Percentiles rank a stretch among this genome's conserved stretches.
phyloP scores from a whole-genome alignment of 2,329 filamentous ascomycete species.

The Aspergillus neoniger region DNA sequence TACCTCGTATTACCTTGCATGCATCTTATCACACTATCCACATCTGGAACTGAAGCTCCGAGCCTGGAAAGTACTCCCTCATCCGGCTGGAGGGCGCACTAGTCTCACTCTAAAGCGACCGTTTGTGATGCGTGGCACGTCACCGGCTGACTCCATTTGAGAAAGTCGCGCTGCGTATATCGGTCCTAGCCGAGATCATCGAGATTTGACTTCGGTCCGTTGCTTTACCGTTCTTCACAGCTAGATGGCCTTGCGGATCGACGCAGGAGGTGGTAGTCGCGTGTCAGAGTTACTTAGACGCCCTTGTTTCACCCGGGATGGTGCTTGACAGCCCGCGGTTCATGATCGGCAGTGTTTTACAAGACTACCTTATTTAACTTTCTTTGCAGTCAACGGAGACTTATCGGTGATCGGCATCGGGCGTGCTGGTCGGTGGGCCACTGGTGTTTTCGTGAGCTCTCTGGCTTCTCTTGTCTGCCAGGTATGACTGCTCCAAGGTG shows the following conservation, averaged over 20 bases:
- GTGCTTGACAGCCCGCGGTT: background rate
- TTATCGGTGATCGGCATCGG: background rate
- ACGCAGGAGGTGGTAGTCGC: background rate
- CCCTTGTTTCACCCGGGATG: background rate
- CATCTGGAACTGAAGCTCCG: background rate
- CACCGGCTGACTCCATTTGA: background rate
- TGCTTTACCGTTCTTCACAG: background rate
- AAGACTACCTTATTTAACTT: background rate
- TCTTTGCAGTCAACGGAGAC: background rate
- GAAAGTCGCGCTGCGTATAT: background rate
- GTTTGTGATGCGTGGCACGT: background rate
- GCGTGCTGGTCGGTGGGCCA: background rate
- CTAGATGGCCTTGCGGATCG: too few relatives aligned
- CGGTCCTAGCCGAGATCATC: background rate
- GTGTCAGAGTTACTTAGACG: background rate
- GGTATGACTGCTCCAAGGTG: too few relatives aligned
- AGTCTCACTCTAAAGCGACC: background rate
- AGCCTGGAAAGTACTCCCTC: background rate
- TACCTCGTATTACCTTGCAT: too few relatives aligned
- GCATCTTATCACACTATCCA: too few relatives aligned
- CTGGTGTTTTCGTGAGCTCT: background rate
- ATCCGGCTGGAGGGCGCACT: background rate
- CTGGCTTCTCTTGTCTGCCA: background rate
- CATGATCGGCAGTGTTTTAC: background rate
- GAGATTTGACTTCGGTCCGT: background rate